These are phyloP conservation scores for Osmozyma mogii DNA, from an alignment of 805 yeast genomes.

Conservation along the genomic window DNA sequence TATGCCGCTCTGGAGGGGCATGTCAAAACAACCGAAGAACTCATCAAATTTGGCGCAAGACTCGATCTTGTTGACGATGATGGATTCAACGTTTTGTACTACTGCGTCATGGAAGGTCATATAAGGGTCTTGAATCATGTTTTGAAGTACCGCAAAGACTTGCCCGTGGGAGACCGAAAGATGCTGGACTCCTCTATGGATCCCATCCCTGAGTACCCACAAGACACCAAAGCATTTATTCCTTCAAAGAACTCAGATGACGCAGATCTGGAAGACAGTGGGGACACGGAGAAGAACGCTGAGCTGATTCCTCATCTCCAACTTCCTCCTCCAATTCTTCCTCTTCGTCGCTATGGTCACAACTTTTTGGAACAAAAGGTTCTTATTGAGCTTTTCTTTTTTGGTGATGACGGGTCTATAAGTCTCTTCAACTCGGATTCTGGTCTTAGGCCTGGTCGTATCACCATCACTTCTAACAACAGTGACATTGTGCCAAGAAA, in stretches of 20 bases:
- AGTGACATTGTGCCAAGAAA: conserved; percentile 86
- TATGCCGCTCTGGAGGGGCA: conserved; percentile 88
- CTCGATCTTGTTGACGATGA: conserved; percentile 66
- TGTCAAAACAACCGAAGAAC: conserved; percentile 55
- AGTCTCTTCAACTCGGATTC: conserved; percentile 35
- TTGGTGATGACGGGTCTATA: conserved; percentile 39
- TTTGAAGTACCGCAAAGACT: conserved; percentile 29
- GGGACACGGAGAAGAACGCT: conserved; percentile 24
- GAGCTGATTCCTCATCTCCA: conserved; percentile 86
- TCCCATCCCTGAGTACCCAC: neutral
- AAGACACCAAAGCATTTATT: no score
- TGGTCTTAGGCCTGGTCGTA: conserved; percentile 61
- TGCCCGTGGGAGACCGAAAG: conserved; percentile 2
- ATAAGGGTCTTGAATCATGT: conserved; percentile 70
- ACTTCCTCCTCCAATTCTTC: conserved; percentile 94
- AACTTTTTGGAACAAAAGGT: conserved; percentile 88
- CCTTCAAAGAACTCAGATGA: neutral
- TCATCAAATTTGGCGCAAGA: conserved; percentile 69
- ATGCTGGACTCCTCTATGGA: neutral
- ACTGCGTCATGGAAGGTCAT: conserved; percentile 93
- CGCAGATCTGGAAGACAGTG: conserved; percentile 34
- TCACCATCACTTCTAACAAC: conserved; percentile 69
- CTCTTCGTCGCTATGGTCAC: conserved; percentile 90
- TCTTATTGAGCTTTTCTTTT: conserved; percentile 68
- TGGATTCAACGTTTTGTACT: conserved; percentile 71